Base-by-base conservation (phyloP, 257 asterid genomes). In the Parsonsia alboflavescens region DNA sequence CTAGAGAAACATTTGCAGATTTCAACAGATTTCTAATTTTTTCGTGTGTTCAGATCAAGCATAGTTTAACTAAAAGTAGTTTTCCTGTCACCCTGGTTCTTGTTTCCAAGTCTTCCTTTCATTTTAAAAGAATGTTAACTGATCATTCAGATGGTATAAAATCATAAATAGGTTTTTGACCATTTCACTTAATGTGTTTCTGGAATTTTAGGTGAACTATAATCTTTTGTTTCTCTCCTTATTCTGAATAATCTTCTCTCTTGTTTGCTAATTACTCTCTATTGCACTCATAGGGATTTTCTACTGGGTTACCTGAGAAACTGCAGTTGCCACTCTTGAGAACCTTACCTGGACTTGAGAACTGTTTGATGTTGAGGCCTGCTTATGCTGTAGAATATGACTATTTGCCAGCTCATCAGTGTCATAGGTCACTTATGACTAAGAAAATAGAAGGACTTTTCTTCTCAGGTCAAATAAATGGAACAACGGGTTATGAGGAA, bases 311-410 rank as follows among this genome's bases (percentile, higher is more conserved):
- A 83, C 99, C 99, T 4, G 99, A 94, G 88, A 90, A 88, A 79
- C 89, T 94, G 64, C 99, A 94, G 90, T 86, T 94, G 70, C 97
- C 97, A 80, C 93, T 94, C 68, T 84, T 94, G 84, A 85, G 97
- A 78, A 89, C 97, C 46, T 80, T 94, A 78, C 99, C 99, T 68
- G 99, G 97, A 79, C 99, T 94, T 76, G 96, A 92, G 81, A 94
- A 87, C 77, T 94, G 99, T 85, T 86, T 96, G 71, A 94, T 94
- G 97, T 85, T 94, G 86, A 88, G 99, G 80, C 99, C 99, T 81
- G 99, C 99, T 72, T 94, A 94, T 77, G 97, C 99, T 71, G 97
- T 94, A 70, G 99, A 94, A 79, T 94, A 94, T 86, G 97, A 94
- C 82, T 94, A 90, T 90, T 89, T 94, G 83, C 99, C 97, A 61